Conservation (phyloP, 176 grass and related monocot species). For the Phragmites australis region DNA sequence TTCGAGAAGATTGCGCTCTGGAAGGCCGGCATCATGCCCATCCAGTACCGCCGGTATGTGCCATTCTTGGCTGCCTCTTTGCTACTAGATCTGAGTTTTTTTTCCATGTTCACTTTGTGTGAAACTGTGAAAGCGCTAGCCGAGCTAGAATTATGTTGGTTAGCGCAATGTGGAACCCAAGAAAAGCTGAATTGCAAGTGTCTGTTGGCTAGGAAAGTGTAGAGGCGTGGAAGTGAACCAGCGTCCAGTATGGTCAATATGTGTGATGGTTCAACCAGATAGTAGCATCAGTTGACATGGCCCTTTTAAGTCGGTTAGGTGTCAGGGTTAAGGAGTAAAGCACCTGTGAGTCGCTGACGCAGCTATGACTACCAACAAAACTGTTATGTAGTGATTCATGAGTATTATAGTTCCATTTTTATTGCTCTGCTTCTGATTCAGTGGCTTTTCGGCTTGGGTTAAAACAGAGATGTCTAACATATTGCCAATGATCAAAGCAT, state of each 20-base stretch:
- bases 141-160: no score
- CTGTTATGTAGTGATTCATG: not conserved
- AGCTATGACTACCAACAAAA: not conserved
- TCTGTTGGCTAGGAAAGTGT: no score
- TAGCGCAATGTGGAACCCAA: no score
- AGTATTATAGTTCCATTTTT: conserved; percentile 15
- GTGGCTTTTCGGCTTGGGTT: not conserved
- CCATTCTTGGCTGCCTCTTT: no score
- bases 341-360: not conserved
- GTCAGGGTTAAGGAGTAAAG: conserved; percentile 14
- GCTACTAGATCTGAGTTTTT: no score
- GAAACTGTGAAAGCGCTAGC: no score
- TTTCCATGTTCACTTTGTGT: no score
- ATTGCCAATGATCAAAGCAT: not conserved
- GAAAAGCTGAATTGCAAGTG: no score
- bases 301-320: not conserved
- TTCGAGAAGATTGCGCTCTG: no score
- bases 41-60: no score
- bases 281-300: conserved; percentile 5
- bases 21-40: no score
- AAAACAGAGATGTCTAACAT: not conserved
- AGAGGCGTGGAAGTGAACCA: not conserved
- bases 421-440: not conserved
- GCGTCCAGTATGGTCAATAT: conserved; percentile 19
- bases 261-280: conserved; percentile 4